Evolutionary conservation across 2,329 filamentous ascomycete species (phyloP), one percentile per base, ranked within the genome.

Genomic region (Aspergillus sp.): DNA sequence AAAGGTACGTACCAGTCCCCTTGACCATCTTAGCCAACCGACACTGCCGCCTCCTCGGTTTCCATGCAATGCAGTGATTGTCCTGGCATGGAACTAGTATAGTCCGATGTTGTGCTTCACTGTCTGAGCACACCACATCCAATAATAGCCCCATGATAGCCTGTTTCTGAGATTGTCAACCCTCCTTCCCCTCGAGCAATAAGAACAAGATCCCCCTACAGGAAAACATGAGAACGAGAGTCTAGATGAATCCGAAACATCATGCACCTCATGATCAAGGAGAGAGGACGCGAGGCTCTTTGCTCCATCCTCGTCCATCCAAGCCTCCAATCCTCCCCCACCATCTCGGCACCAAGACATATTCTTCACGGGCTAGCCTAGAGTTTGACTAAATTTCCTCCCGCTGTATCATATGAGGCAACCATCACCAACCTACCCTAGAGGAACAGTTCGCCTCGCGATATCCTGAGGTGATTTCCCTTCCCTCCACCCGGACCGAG

Each of bases 41-140:
- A 55, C 45, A 37, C 53, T 40, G 40, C 53, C 56, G 46, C 55
- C 56, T 54, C 44, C 43, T 33, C 21, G 48, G 44, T 40, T 48
- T 48, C 23, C 52, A 54, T 54, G 52, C 55, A 60, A 64, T 64
- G 62, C 60, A 63, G 58, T 62, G 62, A 64, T 65, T 65, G 57
- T 60, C 62, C 58, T 57, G 52, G 56, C 62, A 63, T 64, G 57
- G 60, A 57, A 55, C 44, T 53, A 61, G 55, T 54, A 60, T 50
- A 44, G 44, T n/a, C 8, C 23, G 44, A 47, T 48, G 48, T 39
- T 35, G 33, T 61, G 62, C 62, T 64, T 61, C 58, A 58, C 51
- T 48, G 52, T 46, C 35, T 35, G 35, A 49, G 27, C 31, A 31
- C n/a, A 55, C 19, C 35, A 17, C 19, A 39, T 52, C 56, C 61